Evolutionary conservation across 108 stramenopile genomes (phyloP), one percentile per base, ranked within the genome.

Genomic region (Nitzschia sp.): DNA sequence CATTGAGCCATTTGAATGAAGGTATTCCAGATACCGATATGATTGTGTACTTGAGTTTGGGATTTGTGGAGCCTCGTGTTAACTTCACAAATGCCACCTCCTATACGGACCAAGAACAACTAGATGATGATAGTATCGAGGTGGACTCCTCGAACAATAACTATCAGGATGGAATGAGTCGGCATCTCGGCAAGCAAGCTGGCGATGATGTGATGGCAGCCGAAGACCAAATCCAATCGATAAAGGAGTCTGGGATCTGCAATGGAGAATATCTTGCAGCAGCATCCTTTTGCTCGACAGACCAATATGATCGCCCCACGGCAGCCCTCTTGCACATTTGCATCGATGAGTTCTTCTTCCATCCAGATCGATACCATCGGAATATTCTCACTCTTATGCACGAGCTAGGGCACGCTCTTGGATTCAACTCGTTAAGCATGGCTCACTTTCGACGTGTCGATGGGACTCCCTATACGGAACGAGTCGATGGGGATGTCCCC

Each of bases 291-390:
- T 93, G 92, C 70, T 84, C 86, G 17, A 85, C 89, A 0, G 89
- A 93, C 63, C 89, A 93, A 66, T 86, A 78, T 60, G 92, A 93
- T 78, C 84, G 92, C 26, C 92, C 92, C 1, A 79, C 85, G 2
- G 87, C 88, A 0, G 92, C 86, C 3, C 68, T 89, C 23, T 65
- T 93, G 29, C 88, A 90, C 45, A 61, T 90, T 48, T 93, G 92
- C 69, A 85, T 93, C 46, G 85, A 86, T 50, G 58, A 63, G n/a
- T 55, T 71, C 56, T 93, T 91, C 66, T 77, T 81, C 48, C 53
- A 82, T 30, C 47, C 67, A 3, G 63, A 50, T 26, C 48, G 77
- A 25, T 62, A 69, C 2, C 33, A 81, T 25, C 71, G 82, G 8
- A 89, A 85, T 62, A 82, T 85, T 21, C 66, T 84, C 30, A 86